Evolutionary conservation across 768 basidiomycete genomes (phyloP), one percentile per base, ranked within the genome.

Genomic region (Cystobasidium onofrii): DNA sequence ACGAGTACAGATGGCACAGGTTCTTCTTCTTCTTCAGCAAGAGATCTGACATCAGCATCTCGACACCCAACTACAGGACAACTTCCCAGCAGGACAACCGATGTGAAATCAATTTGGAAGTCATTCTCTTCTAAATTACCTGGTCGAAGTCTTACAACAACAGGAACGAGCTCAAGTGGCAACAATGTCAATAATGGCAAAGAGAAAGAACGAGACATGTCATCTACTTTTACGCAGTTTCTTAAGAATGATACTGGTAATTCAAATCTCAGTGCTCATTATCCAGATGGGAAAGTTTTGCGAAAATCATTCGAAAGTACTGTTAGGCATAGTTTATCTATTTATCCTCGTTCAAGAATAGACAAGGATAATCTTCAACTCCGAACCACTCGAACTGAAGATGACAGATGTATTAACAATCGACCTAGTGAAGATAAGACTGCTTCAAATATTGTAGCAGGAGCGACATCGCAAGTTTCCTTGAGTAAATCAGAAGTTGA

Each of bases 81-180:
- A 20, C 18, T 7, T 10, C 27, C 52, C n/a, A n/a, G 52, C n/a
- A 6, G 39, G n/a, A n/a, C n/a, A 39, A 20, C 61, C 18, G 66
- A 70, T 13, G 52, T 70, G n/a, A 70, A 70, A 46, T 29, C 18
- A 3, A 52, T 70, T 2, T 70, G 66, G 66, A 70, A 70, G 29
- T 17, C 17, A 23, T 50, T 70, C 44, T 52, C 66, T 3, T 55
- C 27, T 9, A 29, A 43, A 27, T 34, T 70, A 3, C 23, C 9
- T 31, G 54, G 27, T 25, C 52, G 52, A n/a, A 6, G 7, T n/a
- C n/a, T 54, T 46, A 33, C 50, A 50, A 70, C 55, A 9, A 6
- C 39, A 39, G 39, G n/a, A n/a, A n/a, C 39, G 39, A 39, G 39
- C 39, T 6, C 6, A 6, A 15, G 15, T 15, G 43, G 64, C 64